A percentile compares a stretch with the other conserved stretches of the same genome.
Evolutionary conservation across 1,284 basidiomycete species (phyloP).

Genomic region (Cutaneotrichosporon cavernicola): DNA sequence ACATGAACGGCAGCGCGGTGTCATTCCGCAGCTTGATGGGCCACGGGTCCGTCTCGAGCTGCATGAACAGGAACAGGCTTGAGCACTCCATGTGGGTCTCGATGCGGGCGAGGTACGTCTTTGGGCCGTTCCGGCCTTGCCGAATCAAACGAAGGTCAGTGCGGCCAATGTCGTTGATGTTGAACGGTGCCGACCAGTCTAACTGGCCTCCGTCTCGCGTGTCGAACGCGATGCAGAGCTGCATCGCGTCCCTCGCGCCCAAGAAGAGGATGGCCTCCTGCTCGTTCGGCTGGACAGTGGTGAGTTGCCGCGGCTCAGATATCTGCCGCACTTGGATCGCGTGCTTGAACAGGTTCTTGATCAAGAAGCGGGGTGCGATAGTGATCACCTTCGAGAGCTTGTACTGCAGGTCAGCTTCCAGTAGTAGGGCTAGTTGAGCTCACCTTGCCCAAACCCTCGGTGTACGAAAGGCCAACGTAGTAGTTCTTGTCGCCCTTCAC

Average conservation of each 20-base stretch:
- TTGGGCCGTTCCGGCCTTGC: conserved; percentile 51
- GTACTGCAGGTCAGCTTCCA: conserved; percentile 58
- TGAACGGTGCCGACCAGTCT: conserved; percentile 84
- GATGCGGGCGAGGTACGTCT: conserved; percentile 67
- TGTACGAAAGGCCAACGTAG: conserved; percentile 87
- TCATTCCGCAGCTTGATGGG: conserved; percentile 90
- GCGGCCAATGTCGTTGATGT: conserved; percentile 84
- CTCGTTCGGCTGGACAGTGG: conserved; percentile 64
- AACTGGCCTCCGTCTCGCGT: conserved; percentile 70
- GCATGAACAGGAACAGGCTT: conserved; percentile 81
- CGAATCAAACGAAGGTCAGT: conserved; percentile 66
- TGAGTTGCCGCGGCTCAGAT: conserved; percentile 58
- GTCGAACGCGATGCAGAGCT: conserved; percentile 79
- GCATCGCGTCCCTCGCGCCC: conserved; percentile 60
- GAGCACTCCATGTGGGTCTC: conserved; percentile 84
- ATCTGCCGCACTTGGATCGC: conserved; percentile 81
- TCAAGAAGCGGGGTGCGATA: conserved; percentile 82
- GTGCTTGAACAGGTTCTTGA: conserved; percentile 76
- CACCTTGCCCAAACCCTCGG: conserved; percentile 82
- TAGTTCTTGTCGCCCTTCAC: conserved; percentile 72
- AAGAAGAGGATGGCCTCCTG: conserved; percentile 70
- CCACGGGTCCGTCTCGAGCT: conserved; percentile 69
- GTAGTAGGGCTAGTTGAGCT: conserved; percentile 14
- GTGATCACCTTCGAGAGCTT: conserved; percentile 95
- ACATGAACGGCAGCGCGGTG: conserved; percentile 68